These are phyloP conservation scores for Exserohilum turcica DNA, from an alignment of 2,329 filamentous ascomycete species.

Conservation along the genomic window DNA sequence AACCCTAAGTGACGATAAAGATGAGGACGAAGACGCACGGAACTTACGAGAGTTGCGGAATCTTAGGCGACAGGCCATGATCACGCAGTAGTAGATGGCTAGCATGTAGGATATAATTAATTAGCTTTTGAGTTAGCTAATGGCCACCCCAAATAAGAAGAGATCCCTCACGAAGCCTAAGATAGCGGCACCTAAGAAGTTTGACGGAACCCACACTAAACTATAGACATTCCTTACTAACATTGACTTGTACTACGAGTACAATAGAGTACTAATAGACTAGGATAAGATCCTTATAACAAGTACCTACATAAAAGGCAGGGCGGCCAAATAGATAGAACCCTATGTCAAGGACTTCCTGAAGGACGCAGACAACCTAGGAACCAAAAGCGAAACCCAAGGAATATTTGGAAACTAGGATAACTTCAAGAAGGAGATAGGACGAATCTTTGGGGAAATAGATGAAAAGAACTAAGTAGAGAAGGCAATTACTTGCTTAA, in stretches of 20 bases:
- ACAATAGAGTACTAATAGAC: not conserved
- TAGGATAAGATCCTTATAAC: not conserved
- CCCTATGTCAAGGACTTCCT: not conserved
- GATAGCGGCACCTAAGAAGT: not conserved
- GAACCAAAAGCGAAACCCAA: not conserved
- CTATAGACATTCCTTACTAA: not conserved
- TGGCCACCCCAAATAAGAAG: not conserved
- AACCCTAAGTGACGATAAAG: too few relatives aligned
- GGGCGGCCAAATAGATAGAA: not conserved
- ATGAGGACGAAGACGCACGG: too few relatives aligned
- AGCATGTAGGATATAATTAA: not conserved
- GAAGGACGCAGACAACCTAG: not conserved
- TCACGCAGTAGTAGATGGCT: not conserved
- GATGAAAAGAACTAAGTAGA: not conserved
- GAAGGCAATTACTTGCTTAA: not conserved
- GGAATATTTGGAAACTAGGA: not conserved
- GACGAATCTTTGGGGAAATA: not conserved
- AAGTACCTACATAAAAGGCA: not conserved
- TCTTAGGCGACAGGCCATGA: not conserved
- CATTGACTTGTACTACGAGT: not conserved
- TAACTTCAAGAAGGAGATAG: not conserved
- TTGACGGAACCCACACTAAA: not conserved
- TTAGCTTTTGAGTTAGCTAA: not conserved
- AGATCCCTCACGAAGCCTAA: not conserved
- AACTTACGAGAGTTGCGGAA: not conserved